Percentiles rank a stretch among this genome's conserved stretches.
phyloP scores from a whole-genome alignment of 2,329 filamentous ascomycete species.

The Pseudogymnoascus sp. region DNA sequence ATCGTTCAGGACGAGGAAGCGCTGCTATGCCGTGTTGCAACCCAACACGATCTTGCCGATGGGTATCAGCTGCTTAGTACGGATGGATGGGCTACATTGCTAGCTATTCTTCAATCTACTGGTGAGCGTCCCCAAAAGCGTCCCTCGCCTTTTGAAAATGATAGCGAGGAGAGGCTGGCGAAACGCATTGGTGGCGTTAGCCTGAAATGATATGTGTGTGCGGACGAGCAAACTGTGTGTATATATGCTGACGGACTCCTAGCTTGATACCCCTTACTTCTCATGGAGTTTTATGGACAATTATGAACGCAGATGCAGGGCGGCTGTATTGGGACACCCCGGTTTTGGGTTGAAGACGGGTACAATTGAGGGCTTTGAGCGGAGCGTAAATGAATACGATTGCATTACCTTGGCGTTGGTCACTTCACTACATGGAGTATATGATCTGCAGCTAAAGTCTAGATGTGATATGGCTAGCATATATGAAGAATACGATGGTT shows the following conservation, averaged over 20 bases:
- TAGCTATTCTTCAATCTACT: constrained; percentile 90
- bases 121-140: constrained; percentile 92
- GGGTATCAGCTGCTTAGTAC: constrained; percentile 78
- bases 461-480: constrained; percentile 5
- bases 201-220: constrained; percentile 33
- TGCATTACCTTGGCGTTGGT: constrained; percentile 1
- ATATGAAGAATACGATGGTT: constrained; percentile 5
- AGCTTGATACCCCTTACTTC: constrained; percentile 8
- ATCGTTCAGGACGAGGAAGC: constrained; percentile 71
- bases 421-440: not conserved
- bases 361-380: not conserved
- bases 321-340: not conserved
- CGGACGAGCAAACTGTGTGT: not conserved
- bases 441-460: not conserved
- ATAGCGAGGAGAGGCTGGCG: constrained; percentile 42
- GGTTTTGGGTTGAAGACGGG: constrained; percentile 2
- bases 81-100: constrained; percentile 86
- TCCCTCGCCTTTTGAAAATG: constrained; percentile 32
- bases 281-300: constrained; percentile 2
- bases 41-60: constrained; percentile 70
- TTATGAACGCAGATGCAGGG: not conserved
- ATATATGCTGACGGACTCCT: not conserved
- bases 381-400: constrained; percentile 1
- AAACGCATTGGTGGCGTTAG: constrained; percentile 61
- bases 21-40: constrained; percentile 78